Base-by-base conservation (phyloP, 2,329 filamentous ascomycete genomes). In the Cylindrodendrum hubeiense region DNA sequence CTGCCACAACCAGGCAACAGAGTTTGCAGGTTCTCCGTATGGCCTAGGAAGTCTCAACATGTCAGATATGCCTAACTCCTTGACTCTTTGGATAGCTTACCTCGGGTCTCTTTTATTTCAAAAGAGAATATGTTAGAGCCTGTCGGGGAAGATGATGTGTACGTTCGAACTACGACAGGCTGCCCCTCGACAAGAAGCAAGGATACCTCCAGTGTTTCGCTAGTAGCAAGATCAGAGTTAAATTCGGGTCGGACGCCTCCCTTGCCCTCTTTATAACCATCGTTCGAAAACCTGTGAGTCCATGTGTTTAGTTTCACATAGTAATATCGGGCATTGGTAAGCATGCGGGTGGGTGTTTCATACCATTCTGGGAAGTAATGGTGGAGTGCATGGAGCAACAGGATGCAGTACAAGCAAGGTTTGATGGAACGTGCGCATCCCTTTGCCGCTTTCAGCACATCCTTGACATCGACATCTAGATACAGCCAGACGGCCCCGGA, bases 311-410 rank as follows among this genome's bases (percentile, higher is more conserved):
- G 5, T 46, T 12, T 6, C 41, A 46, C 22, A n/a, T 2, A 46
- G n/a, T 5, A 13, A 46, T 22, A 17, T 30, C 12, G 28, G 9
- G n/a, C 7, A 21, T 21, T 46, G 30, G 5, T 12, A 15, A 15
- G 17, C 6, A n/a, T 4, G n/a, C n/a, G n/a, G n/a, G 30, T 17
- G 15, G 34, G 30, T 2, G 19, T 39, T 7, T 8, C 33, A 7
- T 60, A 60, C 57, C 57, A 60, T n/a, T 54, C 37, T n/a, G 49
- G 49, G 15, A 60, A 37, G 28, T 54, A 54, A 19, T 28, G 21
- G 15, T 24, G n/a, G 19, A 54, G 39, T 19, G 17, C 24, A 6
- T 19, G 4, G 13, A 60, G 8, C 24, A 60, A 5, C n/a, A 53
- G 3, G 22, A 37, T 17, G 30, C 57, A 60, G 39, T 34, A 60